Conservation (phyloP, 2,329 filamentous ascomycete species). For the Fusarium sacchari region DNA sequence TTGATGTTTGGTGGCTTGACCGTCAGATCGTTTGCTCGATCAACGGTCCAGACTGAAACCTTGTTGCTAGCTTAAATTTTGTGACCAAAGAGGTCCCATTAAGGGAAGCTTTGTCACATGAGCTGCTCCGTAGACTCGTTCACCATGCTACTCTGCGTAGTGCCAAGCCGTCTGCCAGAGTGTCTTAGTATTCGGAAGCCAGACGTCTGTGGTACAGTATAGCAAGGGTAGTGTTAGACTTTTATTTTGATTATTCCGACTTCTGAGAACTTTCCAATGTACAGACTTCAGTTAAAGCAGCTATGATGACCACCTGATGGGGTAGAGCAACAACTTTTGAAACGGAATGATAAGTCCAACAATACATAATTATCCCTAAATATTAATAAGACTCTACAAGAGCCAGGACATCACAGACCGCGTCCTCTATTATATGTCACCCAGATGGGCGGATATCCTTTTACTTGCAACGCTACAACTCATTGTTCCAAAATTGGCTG, state of each 20-base stretch:
- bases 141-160: too few species aligned
- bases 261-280: neutral
- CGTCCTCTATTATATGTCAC: accelerated
- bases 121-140: neutral
- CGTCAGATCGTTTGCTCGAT: neutral
- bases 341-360: neutral
- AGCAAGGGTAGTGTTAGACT: neutral
- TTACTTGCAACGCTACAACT: accelerated
- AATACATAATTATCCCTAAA: too few species aligned
- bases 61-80: neutral
- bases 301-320: too few species aligned
- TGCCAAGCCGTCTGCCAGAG: neutral
- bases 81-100: too few species aligned
- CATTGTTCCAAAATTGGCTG: accelerated
- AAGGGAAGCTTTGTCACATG: neutral
- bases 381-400: too few species aligned
- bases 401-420: too few species aligned
- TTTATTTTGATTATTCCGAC: neutral
- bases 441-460: accelerated
- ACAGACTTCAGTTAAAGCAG: accelerated
- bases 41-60: neutral
- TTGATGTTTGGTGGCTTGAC: neutral
- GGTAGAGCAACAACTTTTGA: neutral
- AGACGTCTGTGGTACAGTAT: too few species aligned
- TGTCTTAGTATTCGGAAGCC: neutral